These are phyloP conservation scores for Achaetomium macrosporum DNA, from an alignment of 2,329 filamentous ascomycete genomes.

Conservation along the genomic window DNA sequence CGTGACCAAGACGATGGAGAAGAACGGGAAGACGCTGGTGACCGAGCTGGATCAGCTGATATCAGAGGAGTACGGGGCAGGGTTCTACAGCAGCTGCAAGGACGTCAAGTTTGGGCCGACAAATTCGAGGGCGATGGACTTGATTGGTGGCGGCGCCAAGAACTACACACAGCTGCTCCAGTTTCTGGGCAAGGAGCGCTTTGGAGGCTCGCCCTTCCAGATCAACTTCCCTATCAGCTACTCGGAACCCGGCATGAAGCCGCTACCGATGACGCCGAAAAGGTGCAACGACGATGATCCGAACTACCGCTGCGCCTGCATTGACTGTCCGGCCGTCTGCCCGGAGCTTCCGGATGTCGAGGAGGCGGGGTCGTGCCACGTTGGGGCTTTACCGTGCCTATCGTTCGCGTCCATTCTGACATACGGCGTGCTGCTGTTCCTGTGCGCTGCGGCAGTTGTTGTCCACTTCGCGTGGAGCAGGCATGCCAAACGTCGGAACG, in stretches of 20 bases:
- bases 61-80: slow-evolving; percentile 73
- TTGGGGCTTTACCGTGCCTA: slow-evolving; percentile 84
- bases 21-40: slow-evolving; percentile 58
- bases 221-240: slow-evolving; percentile 78
- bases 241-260: slow-evolving; percentile 62
- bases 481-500: slow-evolving; percentile 67
- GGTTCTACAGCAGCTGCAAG: slow-evolving; percentile 96
- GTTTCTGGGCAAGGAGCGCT: slow-evolving; percentile 88
- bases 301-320: slow-evolving; percentile 81
- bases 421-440: slow-evolving; percentile 69
- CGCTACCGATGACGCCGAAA: slow-evolving; percentile 67
- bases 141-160: slow-evolving; percentile 92
- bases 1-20: slow-evolving; percentile 67
- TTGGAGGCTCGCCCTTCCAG: slow-evolving; percentile 90
- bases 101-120: slow-evolving; percentile 97
- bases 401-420: slow-evolving; percentile 88
- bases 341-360: slow-evolving; percentile 74
- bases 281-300: slow-evolving; percentile 87
- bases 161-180: slow-evolving; percentile 83
- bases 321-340: slow-evolving; percentile 85
- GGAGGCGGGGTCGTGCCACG: slow-evolving; percentile 65
- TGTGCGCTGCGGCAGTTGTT: slow-evolving; percentile 59
- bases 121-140: slow-evolving; percentile 87
- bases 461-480: slow-evolving; percentile 72
- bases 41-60: slow-evolving; percentile 88